Conservation (phyloP, 2,329 filamentous ascomycete species). For the Colletotrichum chlorophyti region DNA sequence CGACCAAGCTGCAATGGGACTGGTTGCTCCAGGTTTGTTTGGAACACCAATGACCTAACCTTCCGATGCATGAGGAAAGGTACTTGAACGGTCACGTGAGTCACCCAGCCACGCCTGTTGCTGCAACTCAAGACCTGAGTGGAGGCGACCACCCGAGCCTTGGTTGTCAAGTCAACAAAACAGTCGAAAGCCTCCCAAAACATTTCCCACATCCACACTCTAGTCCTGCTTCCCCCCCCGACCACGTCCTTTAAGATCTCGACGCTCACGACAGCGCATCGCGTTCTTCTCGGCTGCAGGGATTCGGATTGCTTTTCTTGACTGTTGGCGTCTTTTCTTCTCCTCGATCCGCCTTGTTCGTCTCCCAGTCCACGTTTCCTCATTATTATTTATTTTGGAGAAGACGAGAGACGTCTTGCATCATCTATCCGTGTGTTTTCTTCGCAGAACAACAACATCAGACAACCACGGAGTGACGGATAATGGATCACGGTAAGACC, state of each 20-base stretch:
- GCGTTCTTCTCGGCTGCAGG: slow-evolving; percentile 24
- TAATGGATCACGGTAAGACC: slow-evolving; percentile 29
- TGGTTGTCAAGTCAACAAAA: slow-evolving; percentile 26
- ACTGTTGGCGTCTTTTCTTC: slow-evolving; percentile 8
- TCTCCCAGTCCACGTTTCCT: slow-evolving; percentile 15
- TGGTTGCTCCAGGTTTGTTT: slow-evolving; percentile 8
- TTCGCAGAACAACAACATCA: slow-evolving; percentile 27
- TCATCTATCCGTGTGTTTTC: slow-evolving; percentile 30
- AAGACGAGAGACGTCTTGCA: slow-evolving; percentile 11
- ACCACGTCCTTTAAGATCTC: slow-evolving; percentile 29
- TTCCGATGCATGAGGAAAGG: no score
- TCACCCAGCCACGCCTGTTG: slow-evolving; percentile 11
- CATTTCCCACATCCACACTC: slow-evolving; percentile 22
- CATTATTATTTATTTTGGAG: slow-evolving; percentile 28
- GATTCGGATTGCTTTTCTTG: slow-evolving; percentile 11
- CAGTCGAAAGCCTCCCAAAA: slow-evolving; percentile 24
- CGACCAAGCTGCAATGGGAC: slow-evolving; percentile 10
- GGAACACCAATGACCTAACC: background rate
- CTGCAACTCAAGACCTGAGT: slow-evolving; percentile 14
- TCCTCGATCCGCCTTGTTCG: background rate
- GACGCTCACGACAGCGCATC: slow-evolving; percentile 27
- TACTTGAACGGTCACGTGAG: slow-evolving; percentile 23
- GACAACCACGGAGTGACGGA: slow-evolving; percentile 3
- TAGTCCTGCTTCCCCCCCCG: slow-evolving; percentile 13
- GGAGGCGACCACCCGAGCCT: slow-evolving; percentile 14